Conservation (phyloP, 2,329 filamentous ascomycete species). For the Sclerotinia trifoliorum region DNA sequence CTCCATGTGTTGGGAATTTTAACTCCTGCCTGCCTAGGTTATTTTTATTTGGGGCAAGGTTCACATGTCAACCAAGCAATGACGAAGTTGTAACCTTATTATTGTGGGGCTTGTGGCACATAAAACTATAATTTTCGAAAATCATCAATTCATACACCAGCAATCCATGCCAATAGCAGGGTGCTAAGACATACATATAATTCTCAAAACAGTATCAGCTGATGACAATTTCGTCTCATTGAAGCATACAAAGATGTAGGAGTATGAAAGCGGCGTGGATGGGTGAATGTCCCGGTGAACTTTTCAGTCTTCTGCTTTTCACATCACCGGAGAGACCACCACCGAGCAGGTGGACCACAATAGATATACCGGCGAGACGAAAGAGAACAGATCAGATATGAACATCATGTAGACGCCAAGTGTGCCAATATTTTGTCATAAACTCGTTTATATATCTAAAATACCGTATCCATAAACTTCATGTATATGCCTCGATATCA, state of each 20-base stretch:
- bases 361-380: background rate
- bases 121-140: background rate
- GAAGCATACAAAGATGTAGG: background rate
- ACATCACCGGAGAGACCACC: too few relatives aligned
- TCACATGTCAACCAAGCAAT: conserved; percentile 14
- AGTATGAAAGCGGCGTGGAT: background rate
- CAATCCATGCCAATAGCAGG: background rate
- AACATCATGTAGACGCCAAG: background rate
- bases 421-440: background rate
- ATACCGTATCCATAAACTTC: background rate
- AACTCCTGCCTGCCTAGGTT: background rate
- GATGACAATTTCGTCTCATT: background rate
- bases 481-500: background rate
- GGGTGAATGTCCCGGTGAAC: background rate
- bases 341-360: background rate
- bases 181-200: too few relatives aligned
- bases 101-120: conserved; percentile 6
- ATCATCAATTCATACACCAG: background rate
- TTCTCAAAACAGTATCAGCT: background rate
- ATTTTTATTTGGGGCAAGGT: background rate
- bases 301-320: background rate
- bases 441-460: background rate
- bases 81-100: background rate
- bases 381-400: background rate
- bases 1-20: background rate